Base-by-base conservation (phyloP, 306 rosid species). In the Arachis stenosperma region DNA sequence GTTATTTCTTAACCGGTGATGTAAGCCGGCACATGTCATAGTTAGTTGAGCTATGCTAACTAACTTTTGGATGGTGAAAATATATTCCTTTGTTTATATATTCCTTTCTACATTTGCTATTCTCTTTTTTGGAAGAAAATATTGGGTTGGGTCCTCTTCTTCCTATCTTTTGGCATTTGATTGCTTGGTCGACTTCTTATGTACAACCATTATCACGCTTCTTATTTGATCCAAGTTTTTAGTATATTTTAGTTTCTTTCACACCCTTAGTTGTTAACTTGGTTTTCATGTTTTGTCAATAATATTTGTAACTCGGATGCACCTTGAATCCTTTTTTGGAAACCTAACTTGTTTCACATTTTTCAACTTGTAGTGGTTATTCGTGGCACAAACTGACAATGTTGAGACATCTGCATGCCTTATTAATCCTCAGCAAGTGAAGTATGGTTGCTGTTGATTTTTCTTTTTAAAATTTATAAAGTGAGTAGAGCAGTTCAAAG, bases 351-450 rank as follows among this genome's bases (percentile, higher is more conserved):
- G 11, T 56, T 41, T 69, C 41, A n/a, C 60, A 15, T 79, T 41
- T 69, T 75, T 78, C 60, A 53, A 40, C 55, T 70, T 83, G 81
- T 88, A 95, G 99, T 80, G 76, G 72, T 78, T 95, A 70, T 82
- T 95, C 69, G 98, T 95, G 33, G 91, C 85, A 65, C 96, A 91
- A 75, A 84, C 79, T 36, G 98, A 95, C 81, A 91, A 80, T 67
- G 73, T 78, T 39, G 91, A 91, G 83, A 90, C 90, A 58, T 84
- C 99, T 73, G 85, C 96, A 55, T 91, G 99, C 84, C 74, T 95
- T 67, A 81, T 90, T 73, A 91, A 82, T 90, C 99, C 99, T 52
- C 98, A 78, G 73, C 89, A 83, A 81, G 99, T 84, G 81, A 95
- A 81, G 99, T 95, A 88, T 69, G 86, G 29, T 75, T 74, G 43